Conservation (phyloP, 768 basidiomycete genomes). For the Udeniomyces megalosporus region DNA sequence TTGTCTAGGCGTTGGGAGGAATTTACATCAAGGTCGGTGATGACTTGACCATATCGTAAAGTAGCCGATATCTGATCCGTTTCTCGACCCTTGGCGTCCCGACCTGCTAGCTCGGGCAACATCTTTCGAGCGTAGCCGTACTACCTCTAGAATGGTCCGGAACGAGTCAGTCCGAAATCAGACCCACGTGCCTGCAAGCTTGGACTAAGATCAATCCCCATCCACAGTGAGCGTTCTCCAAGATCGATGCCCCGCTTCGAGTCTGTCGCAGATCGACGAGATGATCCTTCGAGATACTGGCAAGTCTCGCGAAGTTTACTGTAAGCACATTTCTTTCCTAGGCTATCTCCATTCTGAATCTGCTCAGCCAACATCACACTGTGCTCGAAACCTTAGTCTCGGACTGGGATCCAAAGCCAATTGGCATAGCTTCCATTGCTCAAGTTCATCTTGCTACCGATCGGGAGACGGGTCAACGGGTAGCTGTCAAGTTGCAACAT, state of each 20-base stretch:
- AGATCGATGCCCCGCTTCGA: slow-evolving; percentile 83
- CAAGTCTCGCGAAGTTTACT: slow-evolving; percentile 10
- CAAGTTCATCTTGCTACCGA: slow-evolving; percentile 81
- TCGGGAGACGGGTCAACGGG: slow-evolving; percentile 49
- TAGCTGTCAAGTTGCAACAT: slow-evolving; percentile 72
- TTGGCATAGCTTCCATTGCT: slow-evolving; percentile 89
- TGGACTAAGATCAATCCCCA: neutral
- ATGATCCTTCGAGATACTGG: slow-evolving; percentile 68
- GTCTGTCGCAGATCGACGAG: slow-evolving; percentile 54
- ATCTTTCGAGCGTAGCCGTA: slow-evolving; percentile 48
- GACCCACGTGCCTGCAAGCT: neutral
- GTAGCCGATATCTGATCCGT: neutral
- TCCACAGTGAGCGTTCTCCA: slow-evolving; percentile 32
- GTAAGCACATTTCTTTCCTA: neutral
- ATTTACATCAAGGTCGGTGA: slow-evolving; percentile 22
- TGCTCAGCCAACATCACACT: no score
- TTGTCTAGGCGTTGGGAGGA: neutral
- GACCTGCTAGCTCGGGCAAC: slow-evolving; percentile 46
- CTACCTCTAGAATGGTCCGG: slow-evolving; percentile 38
- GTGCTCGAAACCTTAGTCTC: slow-evolving; percentile 38
- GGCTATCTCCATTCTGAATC: neutral
- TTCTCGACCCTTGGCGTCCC: neutral
- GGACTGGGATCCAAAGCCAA: slow-evolving; percentile 69
- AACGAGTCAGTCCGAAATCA: neutral
- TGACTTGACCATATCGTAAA: neutral